Base-by-base conservation (phyloP, 1,139 yeast species). In the Kodamaea suecica region DNA sequence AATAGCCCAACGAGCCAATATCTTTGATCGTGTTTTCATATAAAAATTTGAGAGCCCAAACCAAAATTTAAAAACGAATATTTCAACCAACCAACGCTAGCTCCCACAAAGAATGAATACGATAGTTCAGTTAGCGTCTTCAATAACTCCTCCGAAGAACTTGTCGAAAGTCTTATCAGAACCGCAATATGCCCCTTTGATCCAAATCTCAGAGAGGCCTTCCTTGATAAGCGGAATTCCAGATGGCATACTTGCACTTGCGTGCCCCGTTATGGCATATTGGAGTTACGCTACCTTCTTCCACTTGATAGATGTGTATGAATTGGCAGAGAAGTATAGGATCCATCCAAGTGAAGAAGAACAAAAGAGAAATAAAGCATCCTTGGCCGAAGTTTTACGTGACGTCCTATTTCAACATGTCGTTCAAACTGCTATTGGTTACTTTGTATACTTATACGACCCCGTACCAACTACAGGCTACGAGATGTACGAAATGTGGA, bases 311-410 rank as follows among this genome's bases (percentile, higher is more conserved):
- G 97, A 90, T 55, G 73, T 72, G 30, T 76, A 73, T 47, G 76
- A 86, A 53, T 62, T 86, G 47, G 86, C 92, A 27, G 95, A 85
- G 50, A 67, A 74, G 55, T 87, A 85, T 61, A 70, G 97, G 44
- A 86, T 92, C 36, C 98, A 92, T 57, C 92, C 97, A 13, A 80
- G 90, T 31, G 94, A 83, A 49, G 97, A 90, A 56, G 87, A 87
- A 39, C 54, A 69, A 31, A 57, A 74, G 35, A 73, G 94, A 47
- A 92, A 92, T 59, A 84, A 78, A 54, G 96, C 87, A 10, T 58
- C 85, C 0, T 60, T 80, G 37, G 36, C 50, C 7, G 84, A 83
- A 36, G 97, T 92, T 10, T 51, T 92, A 15, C 69, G 76, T 44
- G 96, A 92, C 47, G 98, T 92, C 33, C 49, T 86, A 6, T 52